phyloP scores from a whole-genome alignment of 179 eudicot species.

The Camellia oleifera region DNA sequence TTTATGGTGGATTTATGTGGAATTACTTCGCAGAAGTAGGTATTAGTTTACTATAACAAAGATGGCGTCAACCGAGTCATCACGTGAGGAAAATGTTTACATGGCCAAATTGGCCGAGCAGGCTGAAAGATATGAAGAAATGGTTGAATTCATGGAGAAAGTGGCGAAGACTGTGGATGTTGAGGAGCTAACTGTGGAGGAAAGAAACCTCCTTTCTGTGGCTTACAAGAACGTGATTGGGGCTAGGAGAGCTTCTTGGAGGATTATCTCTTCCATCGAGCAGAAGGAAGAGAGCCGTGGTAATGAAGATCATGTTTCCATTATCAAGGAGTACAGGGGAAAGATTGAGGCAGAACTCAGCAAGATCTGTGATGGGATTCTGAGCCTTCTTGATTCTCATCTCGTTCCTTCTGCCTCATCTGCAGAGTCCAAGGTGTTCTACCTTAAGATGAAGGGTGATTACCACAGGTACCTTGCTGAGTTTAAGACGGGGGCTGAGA shows the following conservation, averaged over 20 bases:
- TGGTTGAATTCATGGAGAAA: constrained; percentile 53
- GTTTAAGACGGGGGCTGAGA: constrained; percentile 48
- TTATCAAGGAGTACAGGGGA: constrained; percentile 41
- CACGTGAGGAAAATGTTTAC: constrained; percentile 45
- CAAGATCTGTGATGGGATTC: constrained; percentile 47
- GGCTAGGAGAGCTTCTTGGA: constrained; percentile 52
- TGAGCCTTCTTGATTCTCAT: constrained; percentile 38
- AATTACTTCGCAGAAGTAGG: constrained; percentile 5
- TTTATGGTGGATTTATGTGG: neutral
- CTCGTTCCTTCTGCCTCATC: constrained; percentile 40
- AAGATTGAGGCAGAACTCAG: constrained; percentile 48
- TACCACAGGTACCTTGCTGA: constrained; percentile 42
- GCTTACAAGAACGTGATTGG: constrained; percentile 51
- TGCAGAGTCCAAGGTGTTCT: constrained; percentile 48
- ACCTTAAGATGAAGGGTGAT: constrained; percentile 53
- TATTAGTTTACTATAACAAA: neutral
- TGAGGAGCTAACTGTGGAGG: constrained; percentile 45
- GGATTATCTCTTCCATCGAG: constrained; percentile 45
- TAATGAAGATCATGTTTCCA: constrained; percentile 41
- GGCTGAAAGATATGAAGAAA: constrained; percentile 48
- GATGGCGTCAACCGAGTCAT: constrained; percentile 26
- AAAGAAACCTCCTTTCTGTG: constrained; percentile 47
- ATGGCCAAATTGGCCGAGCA: constrained; percentile 45
- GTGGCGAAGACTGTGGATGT: constrained; percentile 34
- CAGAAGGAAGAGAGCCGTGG: constrained; percentile 53